Evolutionary conservation across 768 basidiomycete genomes (phyloP).

Genomic region (Daedaleopsis sinensis): DNA sequence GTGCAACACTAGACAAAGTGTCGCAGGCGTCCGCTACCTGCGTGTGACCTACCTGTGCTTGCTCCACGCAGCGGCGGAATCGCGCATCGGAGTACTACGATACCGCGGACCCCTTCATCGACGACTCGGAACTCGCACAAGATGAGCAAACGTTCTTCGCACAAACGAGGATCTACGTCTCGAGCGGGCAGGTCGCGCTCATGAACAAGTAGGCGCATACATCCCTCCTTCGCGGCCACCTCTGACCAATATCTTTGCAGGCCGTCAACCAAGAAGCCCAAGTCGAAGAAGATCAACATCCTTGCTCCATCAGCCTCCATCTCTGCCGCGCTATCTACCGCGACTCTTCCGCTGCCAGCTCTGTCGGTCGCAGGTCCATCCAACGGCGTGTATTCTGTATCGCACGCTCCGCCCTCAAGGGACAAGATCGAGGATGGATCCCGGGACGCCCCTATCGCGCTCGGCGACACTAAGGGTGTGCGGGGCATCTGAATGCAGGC

Average conservation of each 20-base stretch:
- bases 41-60: no score
- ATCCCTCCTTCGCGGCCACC: neutral
- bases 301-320: slow-evolving; percentile 33
- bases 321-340: slow-evolving; percentile 29
- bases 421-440: slow-evolving; percentile 44
- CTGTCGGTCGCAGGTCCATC: slow-evolving; percentile 8
- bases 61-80: slow-evolving; percentile 55
- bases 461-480: no score
- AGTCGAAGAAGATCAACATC: slow-evolving; percentile 56
- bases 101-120: slow-evolving; percentile 90
- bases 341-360: slow-evolving; percentile 20
- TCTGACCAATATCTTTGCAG: slow-evolving; percentile 30
- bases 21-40: no score
- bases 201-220: slow-evolving; percentile 56
- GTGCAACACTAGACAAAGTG: no score
- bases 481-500: no score
- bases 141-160: slow-evolving; percentile 92
- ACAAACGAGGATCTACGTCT: slow-evolving; percentile 93
- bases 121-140: slow-evolving; percentile 90
- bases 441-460: slow-evolving; percentile 53
- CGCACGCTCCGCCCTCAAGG: slow-evolving; percentile 7
- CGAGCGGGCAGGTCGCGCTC: slow-evolving; percentile 83
- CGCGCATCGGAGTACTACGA: slow-evolving; percentile 85
- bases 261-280: slow-evolving; percentile 67
- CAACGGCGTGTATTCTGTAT: neutral